These are phyloP conservation scores for Leptographium galeiforme DNA, from an alignment of 2,329 filamentous ascomycete genomes.

Conservation along the genomic window DNA sequence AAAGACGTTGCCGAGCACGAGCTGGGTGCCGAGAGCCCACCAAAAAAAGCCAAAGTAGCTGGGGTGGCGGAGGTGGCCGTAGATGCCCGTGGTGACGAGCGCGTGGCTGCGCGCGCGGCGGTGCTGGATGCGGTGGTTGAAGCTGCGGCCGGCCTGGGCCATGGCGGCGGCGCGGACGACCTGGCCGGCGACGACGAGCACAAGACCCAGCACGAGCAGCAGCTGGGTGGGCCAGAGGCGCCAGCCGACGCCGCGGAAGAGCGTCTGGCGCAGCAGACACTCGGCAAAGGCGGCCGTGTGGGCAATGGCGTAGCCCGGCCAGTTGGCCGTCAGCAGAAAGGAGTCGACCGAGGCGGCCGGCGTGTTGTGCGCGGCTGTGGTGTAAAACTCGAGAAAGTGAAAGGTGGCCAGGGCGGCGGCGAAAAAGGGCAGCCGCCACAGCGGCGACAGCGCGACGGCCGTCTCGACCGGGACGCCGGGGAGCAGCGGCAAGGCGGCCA, in stretches of 20 bases:
- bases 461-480: conserved; percentile 13
- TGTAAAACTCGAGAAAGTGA: conserved; percentile 95
- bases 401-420: conserved; percentile 58
- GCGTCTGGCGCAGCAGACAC: conserved; percentile 45
- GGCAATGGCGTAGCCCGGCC: conserved; percentile 69
- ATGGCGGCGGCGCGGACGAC: conserved; percentile 68
- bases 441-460: conserved; percentile 26
- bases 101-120: conserved; percentile 54
- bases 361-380: conserved; percentile 74
- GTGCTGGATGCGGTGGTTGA: conserved; percentile 77
- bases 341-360: conserved; percentile 55
- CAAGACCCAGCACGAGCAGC: conserved; percentile 31
- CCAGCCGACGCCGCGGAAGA: conserved; percentile 34
- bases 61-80: conserved; percentile 65
- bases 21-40: conserved; percentile 91
- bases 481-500: conserved; percentile 1
- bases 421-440: conserved; percentile 56
- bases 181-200: conserved; percentile 57
- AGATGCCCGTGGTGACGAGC: conserved; percentile 76
- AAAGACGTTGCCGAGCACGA: conserved; percentile 72
- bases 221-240: neutral
- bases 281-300: conserved; percentile 65
- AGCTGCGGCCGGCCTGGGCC: conserved; percentile 76
- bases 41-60: conserved; percentile 98
- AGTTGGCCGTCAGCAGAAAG: conserved; percentile 78